Percentiles rank a stretch among this genome's conserved stretches.
Conservation (phyloP, 257 asterid species). For the Avicennia marina region DNA sequence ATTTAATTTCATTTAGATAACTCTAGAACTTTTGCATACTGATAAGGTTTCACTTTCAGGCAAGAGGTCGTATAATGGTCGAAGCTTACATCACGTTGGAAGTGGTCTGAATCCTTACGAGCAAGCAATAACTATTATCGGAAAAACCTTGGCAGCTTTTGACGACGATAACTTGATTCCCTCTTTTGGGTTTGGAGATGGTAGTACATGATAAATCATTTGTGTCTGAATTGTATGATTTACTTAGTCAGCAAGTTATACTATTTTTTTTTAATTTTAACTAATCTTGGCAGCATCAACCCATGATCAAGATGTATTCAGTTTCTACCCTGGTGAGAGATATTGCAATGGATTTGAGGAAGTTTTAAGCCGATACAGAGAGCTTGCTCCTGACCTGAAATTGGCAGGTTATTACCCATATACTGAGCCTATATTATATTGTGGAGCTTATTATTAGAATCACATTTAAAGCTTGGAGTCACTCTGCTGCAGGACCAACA, state of each 20-base stretch:
- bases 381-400: constrained; percentile 58
- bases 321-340: constrained; percentile 64
- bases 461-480: constrained; percentile 11
- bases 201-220: constrained; percentile 30
- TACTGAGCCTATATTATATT: constrained; percentile 3
- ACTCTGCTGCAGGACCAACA: constrained; percentile 71
- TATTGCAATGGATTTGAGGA: constrained; percentile 92
- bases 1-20: background rate
- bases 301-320: constrained; percentile 85
- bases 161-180: constrained; percentile 97
- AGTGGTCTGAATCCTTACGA: constrained; percentile 70
- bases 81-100: constrained; percentile 80
- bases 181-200: constrained; percentile 95
- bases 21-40: constrained; percentile 14
- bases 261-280: background rate
- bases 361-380: constrained; percentile 71
- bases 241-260: background rate
- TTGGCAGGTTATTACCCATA: constrained; percentile 63
- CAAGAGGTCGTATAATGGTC: constrained; percentile 55
- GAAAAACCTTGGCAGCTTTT: constrained; percentile 83
- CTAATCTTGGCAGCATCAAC: constrained; percentile 62
- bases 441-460: background rate
- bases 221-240: constrained; percentile 1
- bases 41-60: constrained; percentile 43
- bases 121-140: constrained; percentile 85